Base-by-base conservation (phyloP, 345 rosid genomes). In the Nephelium lappaceum region DNA sequence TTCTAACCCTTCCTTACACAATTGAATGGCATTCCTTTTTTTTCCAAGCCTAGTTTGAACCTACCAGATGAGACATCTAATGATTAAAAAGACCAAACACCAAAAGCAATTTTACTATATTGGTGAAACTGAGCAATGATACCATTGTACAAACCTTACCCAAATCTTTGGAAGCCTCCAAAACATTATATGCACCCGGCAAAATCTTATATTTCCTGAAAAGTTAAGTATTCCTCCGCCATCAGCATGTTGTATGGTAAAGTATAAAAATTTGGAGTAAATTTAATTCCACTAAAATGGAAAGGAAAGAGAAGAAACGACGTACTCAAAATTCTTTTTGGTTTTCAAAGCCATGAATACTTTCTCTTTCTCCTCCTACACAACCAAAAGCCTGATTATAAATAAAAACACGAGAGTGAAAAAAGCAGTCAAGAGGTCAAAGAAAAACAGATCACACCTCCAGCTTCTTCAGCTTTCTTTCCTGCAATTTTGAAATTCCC, bases 381-480 rank as follows among this genome's bases (percentile, higher is more conserved):
- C 53, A 60, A 65, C 60, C 11, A 60, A 71, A 68, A 71, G 4
- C 41, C 43, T 42, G 41, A 67, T 15, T 31, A 69, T 27, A 70
- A 14, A 51, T 15, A 18, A 53, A 21, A 81, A 71, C 25, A 49
- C 47, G 27, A 76, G 10, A 68, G 78, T 6, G 11, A 24, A 78
- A 45, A 25, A 63, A 71, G 8, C 2, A 67, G 27, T 24, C 53
- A 51, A 23, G 19, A 39, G 79, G 45, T 11, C 62, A 31, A 24
- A 62, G 67, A 68, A 69, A 60, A 62, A 15, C 12, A 75, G 65
- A 42, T 69, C 64, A 31, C 21, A 92, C 92, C 89, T 88, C 94
- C 70, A 93, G 55, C 89, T 93, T 92, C 90, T 90, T 90, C 82
- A 92, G 75, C 81, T 91, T 93, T 61, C 91, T 88, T 81, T 87